These are phyloP conservation scores for Huntiella decipiens DNA, from an alignment of 2,329 filamentous ascomycete species.

Conservation along the genomic window DNA sequence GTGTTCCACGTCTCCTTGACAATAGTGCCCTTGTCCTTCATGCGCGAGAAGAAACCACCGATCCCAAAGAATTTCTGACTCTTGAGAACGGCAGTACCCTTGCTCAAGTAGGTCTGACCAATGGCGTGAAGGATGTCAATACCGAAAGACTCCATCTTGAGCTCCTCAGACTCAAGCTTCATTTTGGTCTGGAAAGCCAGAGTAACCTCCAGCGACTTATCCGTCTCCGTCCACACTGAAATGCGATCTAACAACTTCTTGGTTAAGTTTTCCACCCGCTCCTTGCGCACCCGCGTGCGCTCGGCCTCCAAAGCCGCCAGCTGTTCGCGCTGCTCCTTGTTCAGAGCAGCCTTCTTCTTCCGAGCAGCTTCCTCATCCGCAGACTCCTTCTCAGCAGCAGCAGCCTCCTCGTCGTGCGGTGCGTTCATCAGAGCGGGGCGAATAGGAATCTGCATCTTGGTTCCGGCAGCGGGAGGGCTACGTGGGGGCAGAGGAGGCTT, in stretches of 20 bases:
- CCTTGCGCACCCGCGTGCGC: conserved; percentile 63
- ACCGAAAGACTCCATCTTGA: conserved; percentile 98
- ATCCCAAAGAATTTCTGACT: conserved; percentile 95
- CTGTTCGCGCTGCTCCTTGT: conserved; percentile 85
- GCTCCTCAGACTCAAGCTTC: conserved; percentile 80
- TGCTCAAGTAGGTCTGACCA: conserved; percentile 73
- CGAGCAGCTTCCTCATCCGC: conserved; percentile 43
- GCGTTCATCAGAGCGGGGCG: conserved; percentile 78
- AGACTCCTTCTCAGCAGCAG: conserved; percentile 43
- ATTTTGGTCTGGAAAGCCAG: conserved; percentile 86
- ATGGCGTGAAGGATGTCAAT: conserved; percentile 93
- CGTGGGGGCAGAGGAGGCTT: conserved; percentile 3
- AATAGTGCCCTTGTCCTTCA: conserved; percentile 91
- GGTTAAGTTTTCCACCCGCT: conserved; percentile 68
- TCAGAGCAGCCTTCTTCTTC: conserved; percentile 74
- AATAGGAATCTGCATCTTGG: conserved; percentile 42
- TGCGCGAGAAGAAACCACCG: conserved; percentile 76
- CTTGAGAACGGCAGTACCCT: conserved; percentile 73
- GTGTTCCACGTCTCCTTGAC: conserved; percentile 99
- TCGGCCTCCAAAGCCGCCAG: conserved; percentile 76
- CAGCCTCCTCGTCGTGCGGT: conserved; percentile 47
- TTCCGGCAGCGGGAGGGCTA: conserved; percentile 15
- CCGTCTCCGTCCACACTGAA: conserved; percentile 92
- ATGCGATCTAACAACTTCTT: conserved; percentile 79
- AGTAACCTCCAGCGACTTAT: conserved; percentile 72